Percentiles rank a stretch among this genome's conserved stretches.
Conservation (phyloP, 805 yeast genomes). For the Lachancea dasiensis region DNA sequence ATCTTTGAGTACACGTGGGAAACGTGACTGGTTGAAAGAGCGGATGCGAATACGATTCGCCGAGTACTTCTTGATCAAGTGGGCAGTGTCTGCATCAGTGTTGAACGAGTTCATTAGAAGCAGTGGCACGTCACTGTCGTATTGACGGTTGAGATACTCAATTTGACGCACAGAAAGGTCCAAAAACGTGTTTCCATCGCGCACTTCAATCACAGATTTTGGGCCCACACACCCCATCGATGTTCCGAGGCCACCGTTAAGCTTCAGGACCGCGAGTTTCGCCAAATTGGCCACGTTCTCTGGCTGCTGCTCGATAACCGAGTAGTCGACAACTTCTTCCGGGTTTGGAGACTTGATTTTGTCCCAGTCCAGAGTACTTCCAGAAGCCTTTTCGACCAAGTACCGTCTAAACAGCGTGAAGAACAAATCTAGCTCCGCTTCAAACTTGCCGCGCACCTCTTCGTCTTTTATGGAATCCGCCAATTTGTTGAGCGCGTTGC, state of each 20-base stretch:
- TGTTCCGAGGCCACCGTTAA: constrained; percentile 98
- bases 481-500: constrained; percentile 85
- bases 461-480: constrained; percentile 69
- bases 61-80: constrained; percentile 91
- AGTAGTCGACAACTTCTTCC: constrained; percentile 83
- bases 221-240: constrained; percentile 99
- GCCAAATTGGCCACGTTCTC: constrained; percentile 44
- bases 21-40: constrained; percentile 97
- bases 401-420: constrained; percentile 92
- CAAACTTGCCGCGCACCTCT: constrained; percentile 53
- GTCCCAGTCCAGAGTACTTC: constrained; percentile 87
- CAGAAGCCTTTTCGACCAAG: constrained; percentile 80
- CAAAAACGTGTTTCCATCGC: constrained; percentile 96
- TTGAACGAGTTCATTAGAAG: constrained; percentile 98
- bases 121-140: constrained; percentile 90
- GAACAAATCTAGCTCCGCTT: constrained; percentile 89
- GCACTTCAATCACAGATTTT: constrained; percentile 94
- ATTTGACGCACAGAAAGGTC: constrained; percentile 96
- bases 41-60: constrained; percentile 92
- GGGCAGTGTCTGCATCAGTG: constrained; percentile 92
- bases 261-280: constrained; percentile 89
- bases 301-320: constrained; percentile 37
- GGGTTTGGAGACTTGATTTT: constrained; percentile 85
- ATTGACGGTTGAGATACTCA: constrained; percentile 84
- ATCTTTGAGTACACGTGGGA: constrained; percentile 92